Conservation (phyloP, 2,329 filamentous ascomycete species). For the Aureobasidium sp. region DNA sequence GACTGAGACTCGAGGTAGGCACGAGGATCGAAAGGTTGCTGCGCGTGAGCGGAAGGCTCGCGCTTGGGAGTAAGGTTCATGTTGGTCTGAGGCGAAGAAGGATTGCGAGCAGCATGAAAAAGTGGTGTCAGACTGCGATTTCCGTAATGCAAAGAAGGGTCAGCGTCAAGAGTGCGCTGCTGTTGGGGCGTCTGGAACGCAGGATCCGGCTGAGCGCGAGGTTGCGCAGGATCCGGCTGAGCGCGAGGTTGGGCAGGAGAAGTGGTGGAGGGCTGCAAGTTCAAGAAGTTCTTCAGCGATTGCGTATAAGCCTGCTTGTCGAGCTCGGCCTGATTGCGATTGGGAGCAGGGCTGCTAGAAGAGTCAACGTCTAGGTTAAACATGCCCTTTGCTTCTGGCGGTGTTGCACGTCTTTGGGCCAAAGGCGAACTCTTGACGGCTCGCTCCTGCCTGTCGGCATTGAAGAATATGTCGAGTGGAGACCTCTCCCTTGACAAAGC, state of each 20-base stretch:
- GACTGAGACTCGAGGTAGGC: conserved; percentile 24
- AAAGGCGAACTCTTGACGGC: conserved; percentile 44
- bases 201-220: conserved; percentile 16
- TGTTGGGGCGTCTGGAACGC: conserved; percentile 15
- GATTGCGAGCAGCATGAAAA: conserved; percentile 38
- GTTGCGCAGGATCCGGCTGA: conserved; percentile 16
- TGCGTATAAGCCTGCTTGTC: conserved; percentile 42
- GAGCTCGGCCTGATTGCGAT: conserved; percentile 34
- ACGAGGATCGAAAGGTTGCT: conserved; percentile 21
- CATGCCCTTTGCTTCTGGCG: conserved; percentile 28
- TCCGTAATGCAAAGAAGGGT: conserved; percentile 20
- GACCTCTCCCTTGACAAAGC: conserved; percentile 47
- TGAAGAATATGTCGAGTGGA: conserved; percentile 84
- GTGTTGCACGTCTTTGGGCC: conserved; percentile 15
- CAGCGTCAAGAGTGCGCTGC: conserved; percentile 3
- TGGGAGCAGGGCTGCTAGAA: conserved; percentile 27
- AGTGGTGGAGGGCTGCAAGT: conserved; percentile 14
- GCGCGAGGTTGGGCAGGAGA: conserved; percentile 17
- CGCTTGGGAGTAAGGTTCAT: conserved; percentile 13
- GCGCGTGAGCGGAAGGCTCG: conserved; percentile 15
- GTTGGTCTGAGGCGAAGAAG: conserved; percentile 15
- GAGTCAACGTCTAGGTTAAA: conserved; percentile 63
- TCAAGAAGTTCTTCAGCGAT: conserved; percentile 37
- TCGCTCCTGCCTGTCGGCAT: conserved; percentile 72
- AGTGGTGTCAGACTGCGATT: conserved; percentile 41